Evolutionary conservation across 2,329 filamentous ascomycete genomes (phyloP).

Genomic region (Neonectria coccinea): DNA sequence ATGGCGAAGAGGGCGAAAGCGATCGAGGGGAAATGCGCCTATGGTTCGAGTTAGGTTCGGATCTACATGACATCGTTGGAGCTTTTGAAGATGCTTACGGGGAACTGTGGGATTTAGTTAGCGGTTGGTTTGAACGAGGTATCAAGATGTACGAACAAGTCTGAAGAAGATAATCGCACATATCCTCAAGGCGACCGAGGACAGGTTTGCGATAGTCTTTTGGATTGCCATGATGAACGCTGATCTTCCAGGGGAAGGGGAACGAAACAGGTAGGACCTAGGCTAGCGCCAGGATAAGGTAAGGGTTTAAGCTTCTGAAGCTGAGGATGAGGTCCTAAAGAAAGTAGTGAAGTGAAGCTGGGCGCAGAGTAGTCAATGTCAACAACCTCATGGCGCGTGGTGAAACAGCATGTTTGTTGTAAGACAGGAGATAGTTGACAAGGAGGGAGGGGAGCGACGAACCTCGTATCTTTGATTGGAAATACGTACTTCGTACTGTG

Average conservation of each 20-base stretch:
- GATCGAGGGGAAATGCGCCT: constrained; percentile 61
- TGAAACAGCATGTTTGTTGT: constrained; percentile 10
- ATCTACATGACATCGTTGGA: constrained; percentile 23
- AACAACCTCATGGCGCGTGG: constrained; percentile 25
- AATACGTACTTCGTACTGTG: constrained; percentile 18
- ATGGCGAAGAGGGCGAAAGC: constrained; percentile 73
- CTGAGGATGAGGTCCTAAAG: constrained; percentile 29
- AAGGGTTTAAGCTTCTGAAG: constrained; percentile 3
- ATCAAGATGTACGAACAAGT: constrained; percentile 46
- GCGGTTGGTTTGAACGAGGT: constrained; percentile 5
- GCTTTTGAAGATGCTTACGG: constrained; percentile 45
- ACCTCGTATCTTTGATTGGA: constrained; percentile 18
- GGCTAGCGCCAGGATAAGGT: constrained; percentile 14
- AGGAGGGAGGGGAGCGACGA: constrained; percentile 17
- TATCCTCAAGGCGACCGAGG: constrained; percentile 54
- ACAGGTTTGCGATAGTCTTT: constrained; percentile 48
- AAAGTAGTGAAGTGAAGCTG: constrained; percentile 37
- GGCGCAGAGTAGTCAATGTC: constrained; percentile 26
- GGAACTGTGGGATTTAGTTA: constrained; percentile 48
- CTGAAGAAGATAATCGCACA: constrained; percentile 53
- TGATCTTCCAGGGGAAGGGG: constrained; percentile 25
- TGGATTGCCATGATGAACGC: constrained; percentile 48
- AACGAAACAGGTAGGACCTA: constrained; percentile 13
- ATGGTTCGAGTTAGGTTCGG: constrained; percentile 26
- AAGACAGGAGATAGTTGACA: constrained; percentile 8